These are phyloP conservation scores for Curvularia eragrostidis DNA, from an alignment of 2,329 filamentous ascomycete species.

Conservation along the genomic window DNA sequence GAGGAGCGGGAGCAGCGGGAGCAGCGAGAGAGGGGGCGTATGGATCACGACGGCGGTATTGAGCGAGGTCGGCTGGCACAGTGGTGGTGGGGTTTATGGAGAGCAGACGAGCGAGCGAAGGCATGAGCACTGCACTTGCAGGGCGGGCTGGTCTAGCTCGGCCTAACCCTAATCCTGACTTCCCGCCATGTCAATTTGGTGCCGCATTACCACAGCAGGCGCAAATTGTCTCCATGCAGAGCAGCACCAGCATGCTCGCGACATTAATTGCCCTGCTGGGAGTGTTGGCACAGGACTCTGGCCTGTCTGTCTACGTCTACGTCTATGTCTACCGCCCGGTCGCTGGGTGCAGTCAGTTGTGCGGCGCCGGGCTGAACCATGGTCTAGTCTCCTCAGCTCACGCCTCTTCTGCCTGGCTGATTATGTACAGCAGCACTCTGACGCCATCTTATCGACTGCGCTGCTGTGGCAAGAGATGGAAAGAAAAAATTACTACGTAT, in stretches of 20 bases:
- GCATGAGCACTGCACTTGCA: conserved; percentile 15
- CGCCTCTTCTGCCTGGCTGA: conserved; percentile 11
- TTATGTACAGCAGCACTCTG: conserved; percentile 1
- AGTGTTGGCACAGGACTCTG: not conserved
- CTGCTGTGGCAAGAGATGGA: conserved; percentile 16
- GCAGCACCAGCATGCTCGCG: not conserved
- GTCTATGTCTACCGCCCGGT: not conserved
- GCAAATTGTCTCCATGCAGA: not conserved
- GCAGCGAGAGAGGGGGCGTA: not conserved
- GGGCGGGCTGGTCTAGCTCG: conserved; percentile 15
- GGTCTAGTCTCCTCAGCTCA: conserved; percentile 2
- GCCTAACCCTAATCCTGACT: conserved; percentile 8
- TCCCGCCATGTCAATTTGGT: conserved; percentile 15
- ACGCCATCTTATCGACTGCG: conserved; percentile 9
- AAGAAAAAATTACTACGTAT: conserved; percentile 8
- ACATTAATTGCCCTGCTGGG: not conserved
- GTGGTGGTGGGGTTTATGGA: conserved; percentile 16
- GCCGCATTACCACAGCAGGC: conserved; percentile 2
- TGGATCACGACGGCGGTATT: conserved; percentile 5
- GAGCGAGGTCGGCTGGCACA: conserved; percentile 3
- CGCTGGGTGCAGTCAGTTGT: not conserved
- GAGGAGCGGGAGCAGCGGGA: not conserved
- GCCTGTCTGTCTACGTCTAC: not conserved
- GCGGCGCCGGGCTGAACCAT: not conserved
- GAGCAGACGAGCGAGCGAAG: conserved; percentile 13